Conservation (phyloP, 768 basidiomycete genomes). For the Amanita rubescens region DNA sequence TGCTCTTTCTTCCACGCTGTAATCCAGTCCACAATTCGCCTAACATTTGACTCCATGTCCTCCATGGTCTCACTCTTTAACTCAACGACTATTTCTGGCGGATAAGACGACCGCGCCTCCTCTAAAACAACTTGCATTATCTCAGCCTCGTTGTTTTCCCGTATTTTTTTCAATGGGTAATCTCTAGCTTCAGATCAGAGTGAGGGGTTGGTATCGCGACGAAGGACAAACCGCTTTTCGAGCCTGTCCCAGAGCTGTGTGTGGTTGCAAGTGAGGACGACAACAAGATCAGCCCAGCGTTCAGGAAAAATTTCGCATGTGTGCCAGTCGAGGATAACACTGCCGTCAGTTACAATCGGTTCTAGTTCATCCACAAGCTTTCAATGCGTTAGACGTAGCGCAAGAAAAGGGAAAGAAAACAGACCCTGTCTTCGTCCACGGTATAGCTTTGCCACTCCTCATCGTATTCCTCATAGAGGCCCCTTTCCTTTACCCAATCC, state of each 20-base stretch:
- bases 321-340: slow-evolving; percentile 91
- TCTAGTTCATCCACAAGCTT: slow-evolving; percentile 90
- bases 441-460: slow-evolving; percentile 93
- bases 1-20: slow-evolving; percentile 54
- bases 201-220: neutral
- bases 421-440: slow-evolving; percentile 93
- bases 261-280: slow-evolving; percentile 89
- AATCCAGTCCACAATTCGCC: slow-evolving; percentile 85
- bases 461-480: slow-evolving; percentile 79
- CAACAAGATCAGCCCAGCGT: slow-evolving; percentile 92
- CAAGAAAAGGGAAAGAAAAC: slow-evolving; percentile 13
- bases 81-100: slow-evolving; percentile 80
- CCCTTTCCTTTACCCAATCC: slow-evolving; percentile 79
- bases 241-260: slow-evolving; percentile 82
- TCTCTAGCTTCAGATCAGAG: slow-evolving; percentile 39
- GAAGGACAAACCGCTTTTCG: slow-evolving; percentile 68
- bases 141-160: slow-evolving; percentile 98
- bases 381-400: slow-evolving; percentile 7
- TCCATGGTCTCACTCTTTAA: slow-evolving; percentile 68
- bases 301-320: slow-evolving; percentile 92
- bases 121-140: slow-evolving; percentile 91
- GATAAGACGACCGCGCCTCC: slow-evolving; percentile 84
- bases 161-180: slow-evolving; percentile 88
- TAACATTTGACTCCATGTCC: slow-evolving; percentile 84
- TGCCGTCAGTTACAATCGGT: slow-evolving; percentile 57